Evolutionary conservation across 2,329 filamentous ascomycete genomes (phyloP).

Genomic region (Fusarium proliferatum): DNA sequence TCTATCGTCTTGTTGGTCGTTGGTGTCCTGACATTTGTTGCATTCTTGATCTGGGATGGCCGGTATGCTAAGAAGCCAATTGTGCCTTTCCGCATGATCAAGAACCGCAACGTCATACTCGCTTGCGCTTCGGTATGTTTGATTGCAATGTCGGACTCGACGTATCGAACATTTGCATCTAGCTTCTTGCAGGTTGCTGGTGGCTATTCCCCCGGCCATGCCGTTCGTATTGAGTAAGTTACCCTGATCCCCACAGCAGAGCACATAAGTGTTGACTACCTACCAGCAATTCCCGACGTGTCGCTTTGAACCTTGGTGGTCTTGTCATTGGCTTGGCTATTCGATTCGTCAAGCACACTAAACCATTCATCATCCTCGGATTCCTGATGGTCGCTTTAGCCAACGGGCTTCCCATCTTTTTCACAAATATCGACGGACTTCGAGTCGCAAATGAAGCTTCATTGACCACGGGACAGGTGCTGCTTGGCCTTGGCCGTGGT

Average conservation of each 20-base stretch:
- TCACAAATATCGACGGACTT: conserved; percentile 18
- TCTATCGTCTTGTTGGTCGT: conserved; percentile 23
- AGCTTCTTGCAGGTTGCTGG: conserved; percentile 53
- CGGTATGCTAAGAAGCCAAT: conserved; percentile 52
- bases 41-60: conserved; percentile 51
- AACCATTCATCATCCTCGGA: not conserved
- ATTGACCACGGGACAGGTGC: conserved; percentile 45
- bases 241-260: not conserved
- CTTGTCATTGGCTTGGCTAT: conserved; percentile 47
- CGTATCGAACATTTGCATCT: conserved; percentile 51
- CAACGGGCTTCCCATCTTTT: not conserved
- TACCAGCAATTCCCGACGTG: conserved; percentile 43
- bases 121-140: conserved; percentile 49
- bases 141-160: conserved; percentile 49
- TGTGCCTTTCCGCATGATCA: conserved; percentile 52
- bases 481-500: conserved; percentile 45
- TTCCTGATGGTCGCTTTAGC: not conserved
- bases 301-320: conserved; percentile 43
- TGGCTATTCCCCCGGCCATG: conserved; percentile 47
- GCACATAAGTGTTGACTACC: accelerated
- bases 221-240: conserved; percentile 49
- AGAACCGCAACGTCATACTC: conserved; percentile 50
- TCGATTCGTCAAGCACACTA: conserved; percentile 18
- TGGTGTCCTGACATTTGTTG: conserved; percentile 39
- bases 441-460: conserved; percentile 16